These are phyloP conservation scores for Ailanthus altissimus DNA, from an alignment of 345 rosid genomes.

Conservation along the genomic window DNA sequence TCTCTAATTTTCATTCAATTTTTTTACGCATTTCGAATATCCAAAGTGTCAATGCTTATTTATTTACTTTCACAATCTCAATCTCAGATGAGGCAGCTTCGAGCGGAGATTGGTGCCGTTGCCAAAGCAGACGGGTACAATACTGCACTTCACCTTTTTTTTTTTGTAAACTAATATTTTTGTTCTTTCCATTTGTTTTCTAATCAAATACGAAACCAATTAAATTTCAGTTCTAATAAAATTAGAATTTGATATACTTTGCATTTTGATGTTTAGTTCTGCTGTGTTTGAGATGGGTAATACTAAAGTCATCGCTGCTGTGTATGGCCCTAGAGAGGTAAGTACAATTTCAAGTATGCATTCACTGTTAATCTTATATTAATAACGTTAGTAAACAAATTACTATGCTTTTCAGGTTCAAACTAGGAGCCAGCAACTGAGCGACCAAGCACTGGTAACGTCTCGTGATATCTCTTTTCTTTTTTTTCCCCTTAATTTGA, in stretches of 20 bases:
- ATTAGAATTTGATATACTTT: background rate
- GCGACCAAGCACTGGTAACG: constrained; percentile 70
- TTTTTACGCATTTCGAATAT: background rate
- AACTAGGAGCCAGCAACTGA: constrained; percentile 70
- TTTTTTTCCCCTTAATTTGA: background rate
- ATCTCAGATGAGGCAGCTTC: constrained; percentile 84
- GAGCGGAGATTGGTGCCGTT: constrained; percentile 77
- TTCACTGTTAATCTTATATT: background rate
- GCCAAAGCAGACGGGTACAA: constrained; percentile 92
- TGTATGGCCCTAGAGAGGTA: constrained; percentile 97
- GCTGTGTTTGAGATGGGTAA: constrained; percentile 96
- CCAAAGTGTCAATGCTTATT: background rate
- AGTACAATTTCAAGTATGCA: background rate
- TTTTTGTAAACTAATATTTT: too few relatives aligned
- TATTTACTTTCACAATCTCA: constrained; percentile 4
- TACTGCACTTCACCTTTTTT: constrained; percentile 6
- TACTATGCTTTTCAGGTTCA: constrained; percentile 53
- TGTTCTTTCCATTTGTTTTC: background rate
- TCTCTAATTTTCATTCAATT: background rate
- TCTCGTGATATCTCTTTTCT: background rate
- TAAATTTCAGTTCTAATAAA: background rate
- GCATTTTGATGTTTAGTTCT: constrained; percentile 44
- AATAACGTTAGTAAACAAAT: background rate
- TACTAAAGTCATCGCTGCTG: constrained; percentile 95
- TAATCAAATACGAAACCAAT: background rate